Percentiles rank a stretch among this genome's conserved stretches.
Evolutionary conservation across 225 moss, liverwort and hornwort species (phyloP).

Genomic region (Physcomitrellopsis africana): DNA sequence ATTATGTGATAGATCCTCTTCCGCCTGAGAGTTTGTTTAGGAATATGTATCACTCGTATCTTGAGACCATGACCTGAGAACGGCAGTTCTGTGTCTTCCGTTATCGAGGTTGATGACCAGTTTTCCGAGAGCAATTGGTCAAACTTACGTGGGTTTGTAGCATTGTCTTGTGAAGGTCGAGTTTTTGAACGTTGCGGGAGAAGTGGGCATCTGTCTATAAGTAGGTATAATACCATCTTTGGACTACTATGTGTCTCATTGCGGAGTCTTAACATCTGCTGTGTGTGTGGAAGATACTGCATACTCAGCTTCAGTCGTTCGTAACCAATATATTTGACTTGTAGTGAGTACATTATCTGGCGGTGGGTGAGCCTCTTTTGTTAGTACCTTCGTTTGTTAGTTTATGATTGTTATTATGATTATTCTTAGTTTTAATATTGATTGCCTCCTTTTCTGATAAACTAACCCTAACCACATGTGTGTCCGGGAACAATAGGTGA

Average conservation of each 20-base stretch:
- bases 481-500: no score
- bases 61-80: constrained; percentile 9
- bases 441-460: no score
- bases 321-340: no score
- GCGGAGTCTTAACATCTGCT: no score
- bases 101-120: neutral
- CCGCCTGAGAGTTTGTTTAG: constrained; percentile 22
- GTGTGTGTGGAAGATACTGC: no score
- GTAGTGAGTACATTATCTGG: no score
- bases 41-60: neutral
- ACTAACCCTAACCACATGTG: no score
- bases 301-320: no score
- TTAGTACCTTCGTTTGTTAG: no score
- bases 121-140: constrained; percentile 1
- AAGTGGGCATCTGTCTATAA: neutral
- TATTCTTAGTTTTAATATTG: no score
- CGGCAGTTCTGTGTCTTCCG: neutral
- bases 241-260: neutral
- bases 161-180: neutral
- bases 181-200: constrained; percentile 23
- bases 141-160: neutral
- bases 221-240: constrained; percentile 22
- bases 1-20: constrained; percentile 25
- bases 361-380: no score
- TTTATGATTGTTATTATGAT: no score